These are phyloP conservation scores for Blastomyces gilchristii DNA, from an alignment of 2,329 filamentous ascomycete species.

Conservation along the genomic window DNA sequence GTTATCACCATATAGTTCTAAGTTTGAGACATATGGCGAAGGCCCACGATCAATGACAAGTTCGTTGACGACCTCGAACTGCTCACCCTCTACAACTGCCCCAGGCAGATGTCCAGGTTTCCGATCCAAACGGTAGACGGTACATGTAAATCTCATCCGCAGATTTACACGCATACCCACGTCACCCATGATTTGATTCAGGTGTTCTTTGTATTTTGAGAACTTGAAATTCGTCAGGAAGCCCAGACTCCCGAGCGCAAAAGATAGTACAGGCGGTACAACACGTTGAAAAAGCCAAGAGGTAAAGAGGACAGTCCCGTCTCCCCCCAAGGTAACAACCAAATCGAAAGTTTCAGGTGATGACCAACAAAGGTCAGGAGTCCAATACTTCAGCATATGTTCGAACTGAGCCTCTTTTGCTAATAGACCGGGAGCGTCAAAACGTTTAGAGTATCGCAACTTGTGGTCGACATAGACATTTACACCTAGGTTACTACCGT, in stretches of 20 bases:
- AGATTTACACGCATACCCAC: conserved; percentile 94
- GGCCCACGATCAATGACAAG: conserved; percentile 96
- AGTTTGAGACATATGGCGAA: conserved; percentile 90
- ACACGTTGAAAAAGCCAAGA: conserved; percentile 96
- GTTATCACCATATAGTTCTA: conserved; percentile 92
- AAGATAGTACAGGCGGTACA: conserved; percentile 85
- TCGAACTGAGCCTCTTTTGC: conserved; percentile 65
- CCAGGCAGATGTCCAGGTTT: conserved; percentile 39
- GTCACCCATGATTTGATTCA: conserved; percentile 85
- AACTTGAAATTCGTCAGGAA: conserved; percentile 98
- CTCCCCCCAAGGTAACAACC: conserved; percentile 83
- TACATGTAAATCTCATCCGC: conserved; percentile 98
- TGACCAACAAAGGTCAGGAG: conserved; percentile 87
- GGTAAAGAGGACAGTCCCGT: conserved; percentile 93
- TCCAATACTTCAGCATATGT: conserved; percentile 89
- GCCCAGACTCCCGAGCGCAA: conserved; percentile 81
- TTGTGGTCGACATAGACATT: conserved; percentile 99
- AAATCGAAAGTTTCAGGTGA: conserved; percentile 92
- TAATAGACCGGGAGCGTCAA: conserved; percentile 63
- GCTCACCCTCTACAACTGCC: conserved; percentile 76
- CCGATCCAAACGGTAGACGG: conserved; percentile 66
- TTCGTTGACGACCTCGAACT: conserved; percentile 97
- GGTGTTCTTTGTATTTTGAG: conserved; percentile 72
- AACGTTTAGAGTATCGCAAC: conserved; percentile 75
- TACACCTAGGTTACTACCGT: conserved; percentile 80